Percentiles rank a stretch among this genome's conserved stretches.
Conservation (phyloP, 2,329 filamentous ascomycete species). For the Xylariomycetidae sp. region DNA sequence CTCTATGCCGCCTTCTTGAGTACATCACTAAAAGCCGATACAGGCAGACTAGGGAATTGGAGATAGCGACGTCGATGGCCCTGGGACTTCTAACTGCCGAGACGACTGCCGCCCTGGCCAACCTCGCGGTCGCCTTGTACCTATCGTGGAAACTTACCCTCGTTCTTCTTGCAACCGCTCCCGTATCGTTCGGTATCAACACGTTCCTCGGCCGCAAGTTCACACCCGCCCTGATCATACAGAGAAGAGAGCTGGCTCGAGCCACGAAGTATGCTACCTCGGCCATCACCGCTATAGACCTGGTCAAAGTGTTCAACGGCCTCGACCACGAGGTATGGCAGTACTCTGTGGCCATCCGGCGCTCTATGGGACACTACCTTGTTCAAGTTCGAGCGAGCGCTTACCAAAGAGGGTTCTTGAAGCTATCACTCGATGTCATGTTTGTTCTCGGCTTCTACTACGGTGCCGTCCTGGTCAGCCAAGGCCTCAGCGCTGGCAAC, state of each 20-base stretch:
- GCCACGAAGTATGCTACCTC: slow-evolving; percentile 70
- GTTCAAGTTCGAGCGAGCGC: slow-evolving; percentile 65
- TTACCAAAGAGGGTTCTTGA: slow-evolving; percentile 67
- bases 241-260: slow-evolving; percentile 61
- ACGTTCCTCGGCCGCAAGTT: slow-evolving; percentile 56
- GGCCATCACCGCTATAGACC: slow-evolving; percentile 70
- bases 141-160: slow-evolving; percentile 82
- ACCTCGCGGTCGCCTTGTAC: slow-evolving; percentile 68
- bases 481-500: slow-evolving; percentile 57
- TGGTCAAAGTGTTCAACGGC: slow-evolving; percentile 82
- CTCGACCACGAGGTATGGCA: slow-evolving; percentile 63
- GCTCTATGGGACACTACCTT: slow-evolving; percentile 59
- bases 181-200: slow-evolving; percentile 60
- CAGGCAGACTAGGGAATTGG: slow-evolving; percentile 79
- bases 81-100: slow-evolving; percentile 67
- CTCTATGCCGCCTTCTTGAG: neutral
- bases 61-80: slow-evolving; percentile 73
- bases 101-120: slow-evolving; percentile 58
- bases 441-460: slow-evolving; percentile 93
- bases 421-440: slow-evolving; percentile 69
- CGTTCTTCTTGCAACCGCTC: slow-evolving; percentile 69
- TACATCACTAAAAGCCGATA: slow-evolving; percentile 6
- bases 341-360: slow-evolving; percentile 55
- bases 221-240: slow-evolving; percentile 61
- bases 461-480: slow-evolving; percentile 63